A percentile compares a stretch with the other conserved stretches of the same genome.
Evolutionary conservation across 306 rosid genomes (phyloP).

Genomic region (Rubus parviflorus): DNA sequence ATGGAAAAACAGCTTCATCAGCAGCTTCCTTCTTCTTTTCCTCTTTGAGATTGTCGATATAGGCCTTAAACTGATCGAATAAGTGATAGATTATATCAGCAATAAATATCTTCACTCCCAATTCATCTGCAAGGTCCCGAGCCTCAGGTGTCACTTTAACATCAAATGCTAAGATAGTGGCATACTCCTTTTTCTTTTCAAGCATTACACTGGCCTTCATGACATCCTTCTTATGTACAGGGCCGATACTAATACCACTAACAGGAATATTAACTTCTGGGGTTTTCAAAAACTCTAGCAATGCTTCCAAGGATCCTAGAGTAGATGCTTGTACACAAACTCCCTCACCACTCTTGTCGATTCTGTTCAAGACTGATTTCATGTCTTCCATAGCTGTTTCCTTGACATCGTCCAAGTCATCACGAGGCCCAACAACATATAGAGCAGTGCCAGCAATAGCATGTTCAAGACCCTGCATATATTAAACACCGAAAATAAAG

Average conservation of each 20-base stretch:
- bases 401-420: slow-evolving; percentile 78
- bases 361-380: slow-evolving; percentile 80
- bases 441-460: slow-evolving; percentile 94
- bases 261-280: slow-evolving; percentile 92
- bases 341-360: slow-evolving; percentile 89
- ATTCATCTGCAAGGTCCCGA: slow-evolving; percentile 79
- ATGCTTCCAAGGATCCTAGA: slow-evolving; percentile 93
- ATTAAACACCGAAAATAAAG: slow-evolving; percentile 3
- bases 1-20: slow-evolving; percentile 93
- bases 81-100: slow-evolving; percentile 96
- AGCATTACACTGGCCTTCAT: slow-evolving; percentile 99
- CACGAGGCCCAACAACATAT: slow-evolving; percentile 77
- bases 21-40: slow-evolving; percentile 91
- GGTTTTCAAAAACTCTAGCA: slow-evolving; percentile 86
- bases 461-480: slow-evolving; percentile 84
- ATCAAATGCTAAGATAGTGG: slow-evolving; percentile 93
- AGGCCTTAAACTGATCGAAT: slow-evolving; percentile 90
- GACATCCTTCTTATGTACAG: slow-evolving; percentile 93
- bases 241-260: slow-evolving; percentile 90
- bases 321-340: slow-evolving; percentile 99
- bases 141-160: slow-evolving; percentile 96
- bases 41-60: slow-evolving; percentile 85
- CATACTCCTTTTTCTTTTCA: slow-evolving; percentile 81
- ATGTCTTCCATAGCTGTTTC: slow-evolving; percentile 81
- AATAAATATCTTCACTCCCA: slow-evolving; percentile 77